Evolutionary conservation across 768 basidiomycete species (phyloP).

Genomic region (Sporobolomyces phaffii): DNA sequence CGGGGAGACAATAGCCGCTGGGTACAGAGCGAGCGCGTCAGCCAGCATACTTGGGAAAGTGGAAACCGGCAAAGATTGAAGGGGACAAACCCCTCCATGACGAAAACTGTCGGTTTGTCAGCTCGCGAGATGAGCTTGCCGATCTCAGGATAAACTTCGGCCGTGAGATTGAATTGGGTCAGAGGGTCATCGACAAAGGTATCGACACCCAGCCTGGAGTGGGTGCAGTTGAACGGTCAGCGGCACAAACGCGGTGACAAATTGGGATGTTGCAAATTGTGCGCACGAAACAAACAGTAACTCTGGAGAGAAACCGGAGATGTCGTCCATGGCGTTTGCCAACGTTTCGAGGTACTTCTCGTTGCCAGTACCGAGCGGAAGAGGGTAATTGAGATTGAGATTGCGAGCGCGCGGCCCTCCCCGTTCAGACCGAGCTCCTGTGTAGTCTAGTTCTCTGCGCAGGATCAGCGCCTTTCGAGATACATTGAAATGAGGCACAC

Average conservation of each 20-base stretch:
- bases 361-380: conserved; percentile 43
- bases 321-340: conserved; percentile 30
- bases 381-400: conserved; percentile 45
- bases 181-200: conserved; percentile 46
- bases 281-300: conserved; percentile 46
- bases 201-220: conserved; percentile 48
- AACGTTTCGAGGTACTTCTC: conserved; percentile 43
- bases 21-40: not conserved
- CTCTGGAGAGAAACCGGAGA: conserved; percentile 39
- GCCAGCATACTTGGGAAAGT: not conserved
- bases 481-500: not conserved
- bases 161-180: conserved; percentile 44
- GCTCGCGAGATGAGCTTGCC: conserved; percentile 39
- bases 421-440: conserved; percentile 43
- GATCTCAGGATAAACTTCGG: conserved; percentile 43
- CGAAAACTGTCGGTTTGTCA: conserved; percentile 43
- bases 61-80: not conserved
- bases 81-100: conserved; percentile 47
- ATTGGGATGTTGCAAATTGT: too few species aligned
- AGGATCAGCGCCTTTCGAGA: not conserved
- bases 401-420: conserved; percentile 42
- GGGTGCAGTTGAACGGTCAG: not conserved
- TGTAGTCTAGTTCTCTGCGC: conserved; percentile 41
- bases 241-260: not conserved
- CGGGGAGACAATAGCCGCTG: conserved; percentile 45